A percentile compares a stretch with the other conserved stretches of the same genome.
Evolutionary conservation across 2,329 filamentous ascomycete genomes (phyloP).

Genomic region (Pyricularia sp.): DNA sequence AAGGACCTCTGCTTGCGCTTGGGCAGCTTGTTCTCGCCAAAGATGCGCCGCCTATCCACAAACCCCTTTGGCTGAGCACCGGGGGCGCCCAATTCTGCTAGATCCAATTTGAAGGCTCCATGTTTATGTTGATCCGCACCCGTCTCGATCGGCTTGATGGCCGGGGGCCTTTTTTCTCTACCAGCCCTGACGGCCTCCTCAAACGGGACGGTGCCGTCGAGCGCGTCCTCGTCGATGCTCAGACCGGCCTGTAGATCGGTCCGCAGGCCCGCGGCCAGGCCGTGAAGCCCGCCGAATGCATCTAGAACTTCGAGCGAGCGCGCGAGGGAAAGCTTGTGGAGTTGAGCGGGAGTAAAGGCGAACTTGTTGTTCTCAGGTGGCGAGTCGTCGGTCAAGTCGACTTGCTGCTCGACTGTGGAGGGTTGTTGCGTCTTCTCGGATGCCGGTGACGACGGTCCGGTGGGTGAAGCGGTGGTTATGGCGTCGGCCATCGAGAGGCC

Average conservation of each 20-base stretch:
- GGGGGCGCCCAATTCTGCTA: neutral
- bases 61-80: neutral
- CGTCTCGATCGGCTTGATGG: neutral
- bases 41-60: constrained; percentile 3
- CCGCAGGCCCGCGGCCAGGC: constrained; percentile 4
- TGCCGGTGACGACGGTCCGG: neutral
- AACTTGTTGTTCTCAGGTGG: constrained; percentile 5
- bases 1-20: constrained; percentile 6
- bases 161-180: neutral
- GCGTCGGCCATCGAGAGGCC: neutral
- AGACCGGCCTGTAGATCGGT: constrained; percentile 4
- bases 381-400: neutral
- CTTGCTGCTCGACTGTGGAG: neutral
- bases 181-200: constrained; percentile 2
- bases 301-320: neutral
- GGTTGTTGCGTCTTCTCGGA: neutral
- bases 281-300: constrained; percentile 5
- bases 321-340: constrained; percentile 3
- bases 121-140: neutral
- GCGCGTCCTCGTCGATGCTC: constrained; percentile 2
- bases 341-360: constrained; percentile 4
- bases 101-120: constrained; percentile 4
- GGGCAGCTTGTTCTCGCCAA: constrained; percentile 7
- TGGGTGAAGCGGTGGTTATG: neutral
- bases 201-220: constrained; percentile 1